These are phyloP conservation scores for Barnettozyma salicaria DNA, from an alignment of 805 yeast genomes.

Conservation along the genomic window DNA sequence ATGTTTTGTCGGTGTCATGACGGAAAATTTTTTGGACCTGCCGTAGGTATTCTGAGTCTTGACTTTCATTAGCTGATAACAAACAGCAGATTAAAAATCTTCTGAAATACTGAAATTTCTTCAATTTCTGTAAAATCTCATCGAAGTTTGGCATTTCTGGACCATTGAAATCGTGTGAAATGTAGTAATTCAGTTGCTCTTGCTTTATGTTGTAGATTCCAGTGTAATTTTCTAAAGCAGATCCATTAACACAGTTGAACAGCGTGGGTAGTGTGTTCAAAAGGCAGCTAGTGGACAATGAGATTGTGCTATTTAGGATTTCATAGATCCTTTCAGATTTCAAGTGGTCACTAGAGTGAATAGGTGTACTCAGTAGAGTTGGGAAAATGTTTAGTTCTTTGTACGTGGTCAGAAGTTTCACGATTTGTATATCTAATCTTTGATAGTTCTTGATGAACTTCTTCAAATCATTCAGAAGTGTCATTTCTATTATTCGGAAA, in stretches of 20 bases:
- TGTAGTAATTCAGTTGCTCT: constrained; percentile 25
- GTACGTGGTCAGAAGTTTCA: constrained; percentile 24
- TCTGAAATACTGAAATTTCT: constrained; percentile 33
- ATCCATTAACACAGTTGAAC: constrained; percentile 27
- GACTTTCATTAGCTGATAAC: constrained; percentile 29
- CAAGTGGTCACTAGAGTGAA: background rate
- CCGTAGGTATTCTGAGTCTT: constrained; percentile 15
- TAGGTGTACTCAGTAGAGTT: constrained; percentile 11
- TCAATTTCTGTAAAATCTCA: constrained; percentile 15
- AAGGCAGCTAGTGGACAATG: constrained; percentile 29
- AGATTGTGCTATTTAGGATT: constrained; percentile 28
- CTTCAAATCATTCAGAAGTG: constrained; percentile 16
- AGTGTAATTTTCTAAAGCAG: constrained; percentile 36
- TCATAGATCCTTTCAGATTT: constrained; percentile 11
- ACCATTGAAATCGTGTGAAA: background rate
- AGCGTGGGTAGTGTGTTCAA: constrained; percentile 23
- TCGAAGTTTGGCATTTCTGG: constrained; percentile 1
- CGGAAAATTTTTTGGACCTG: constrained; percentile 12
- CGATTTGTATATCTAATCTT: constrained; percentile 24
- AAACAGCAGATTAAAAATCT: constrained; percentile 39
- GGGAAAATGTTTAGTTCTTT: constrained; percentile 28
- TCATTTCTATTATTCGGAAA: constrained; percentile 10
- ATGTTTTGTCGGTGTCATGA: background rate
- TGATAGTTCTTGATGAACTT: constrained; percentile 19
- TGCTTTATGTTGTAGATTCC: constrained; percentile 36